Conservation (phyloP, 208 protist genomes). For the Entamoeba nuttalli region DNA sequence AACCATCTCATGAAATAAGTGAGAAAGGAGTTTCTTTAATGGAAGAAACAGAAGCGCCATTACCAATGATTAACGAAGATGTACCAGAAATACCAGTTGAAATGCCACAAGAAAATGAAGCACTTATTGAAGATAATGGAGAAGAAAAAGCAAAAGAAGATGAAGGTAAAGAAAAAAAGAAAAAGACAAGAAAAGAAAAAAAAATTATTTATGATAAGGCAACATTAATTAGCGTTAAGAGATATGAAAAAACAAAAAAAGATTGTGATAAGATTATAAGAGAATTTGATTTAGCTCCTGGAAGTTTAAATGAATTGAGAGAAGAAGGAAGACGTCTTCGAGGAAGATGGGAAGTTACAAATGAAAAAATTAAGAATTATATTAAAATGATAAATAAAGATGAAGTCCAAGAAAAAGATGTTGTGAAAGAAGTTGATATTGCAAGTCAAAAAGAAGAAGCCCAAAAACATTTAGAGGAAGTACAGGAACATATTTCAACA, state of each 20-base stretch:
- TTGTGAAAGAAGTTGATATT: background rate
- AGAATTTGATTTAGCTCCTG: background rate
- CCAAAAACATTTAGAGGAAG: background rate
- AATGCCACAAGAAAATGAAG: background rate
- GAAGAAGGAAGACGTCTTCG: background rate
- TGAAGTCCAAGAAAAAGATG: background rate
- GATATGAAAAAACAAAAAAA: background rate
- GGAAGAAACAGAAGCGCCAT: background rate
- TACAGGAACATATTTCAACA: too few relatives aligned
- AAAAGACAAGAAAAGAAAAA: background rate
- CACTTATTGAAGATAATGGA: background rate
- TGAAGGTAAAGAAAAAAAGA: background rate
- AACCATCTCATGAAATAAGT: background rate
- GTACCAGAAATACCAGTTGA: background rate
- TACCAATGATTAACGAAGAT: background rate
- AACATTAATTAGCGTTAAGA: background rate
- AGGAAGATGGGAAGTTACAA: background rate
- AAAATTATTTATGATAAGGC: background rate
- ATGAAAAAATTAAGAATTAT: background rate
- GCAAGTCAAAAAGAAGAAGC: background rate
- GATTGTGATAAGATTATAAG: background rate
- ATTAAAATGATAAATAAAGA: background rate
- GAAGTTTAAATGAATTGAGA: background rate
- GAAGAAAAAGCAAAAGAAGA: background rate
- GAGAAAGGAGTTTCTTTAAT: background rate